Base-by-base conservation (phyloP, 2,329 filamentous ascomycete species). In the Leptographium procerum region DNA sequence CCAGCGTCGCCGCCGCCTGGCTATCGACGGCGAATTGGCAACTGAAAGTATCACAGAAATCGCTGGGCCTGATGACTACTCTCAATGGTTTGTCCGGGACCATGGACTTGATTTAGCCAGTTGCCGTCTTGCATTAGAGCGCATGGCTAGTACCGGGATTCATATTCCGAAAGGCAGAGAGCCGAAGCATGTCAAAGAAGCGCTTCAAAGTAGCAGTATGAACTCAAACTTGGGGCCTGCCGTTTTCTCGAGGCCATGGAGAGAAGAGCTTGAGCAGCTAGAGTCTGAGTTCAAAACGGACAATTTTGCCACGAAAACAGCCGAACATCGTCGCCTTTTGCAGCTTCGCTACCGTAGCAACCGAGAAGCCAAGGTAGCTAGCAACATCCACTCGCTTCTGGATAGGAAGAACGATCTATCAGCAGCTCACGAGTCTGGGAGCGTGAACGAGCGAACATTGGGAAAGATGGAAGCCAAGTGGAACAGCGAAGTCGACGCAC, bases 1-100 rank as follows among this genome's bases (percentile, higher is more conserved):
- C 3, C 69, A 74, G 36, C 69, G 74, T 1, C 80, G 86, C n/a
- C 77, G 71, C 48, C 84, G 83, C 52, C 68, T 76, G 26, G 76
- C 81, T 5, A 68, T 88, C 5, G 76, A 86, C 56, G 75, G 80
- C 1, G 85, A 90, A 63, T 70, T 87, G 4, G 69, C 76, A n/a
- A 80, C 79, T 57, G 77, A 85, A 5, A 80, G 77, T 65, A 70
- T 86, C 4, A 74, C 77, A 47, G 81, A 88, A 66, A 71, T 91
- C 3, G 66, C 64, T 5, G 66, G 68, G 11, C 58, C 57, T n/a
- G 63, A 68, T 29, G 52, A 47, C 4, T 31, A 52, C 33, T 56
- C 61, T 34, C 55, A 26, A 19, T 69, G 66, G 64, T 72, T 64
- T 53, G 56, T 61, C 11, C 77, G 81, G 45, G 79, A 81, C 57